These are phyloP conservation scores for Ogataea ganodermae DNA, from an alignment of 805 yeast genomes.

Conservation along the genomic window DNA sequence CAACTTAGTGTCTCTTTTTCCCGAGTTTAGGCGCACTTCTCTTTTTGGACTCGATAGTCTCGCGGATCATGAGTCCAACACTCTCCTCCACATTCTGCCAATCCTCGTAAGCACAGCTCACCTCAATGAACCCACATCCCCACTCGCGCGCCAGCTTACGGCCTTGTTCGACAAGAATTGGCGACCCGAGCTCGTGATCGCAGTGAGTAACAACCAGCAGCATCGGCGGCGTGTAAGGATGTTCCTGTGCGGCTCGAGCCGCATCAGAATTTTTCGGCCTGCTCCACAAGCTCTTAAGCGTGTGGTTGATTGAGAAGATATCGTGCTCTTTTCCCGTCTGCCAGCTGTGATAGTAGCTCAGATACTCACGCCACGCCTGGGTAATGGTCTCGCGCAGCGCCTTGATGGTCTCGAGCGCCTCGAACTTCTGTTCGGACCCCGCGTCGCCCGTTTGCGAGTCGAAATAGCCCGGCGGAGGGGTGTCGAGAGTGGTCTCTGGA, in stretches of 20 bases:
- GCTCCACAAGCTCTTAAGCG: conserved; percentile 61
- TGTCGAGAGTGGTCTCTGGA: conserved; percentile 47
- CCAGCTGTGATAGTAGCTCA: conserved; percentile 57
- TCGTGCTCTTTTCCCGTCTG: conserved; percentile 68
- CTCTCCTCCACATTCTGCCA: conserved; percentile 57
- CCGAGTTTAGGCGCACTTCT: conserved; percentile 9
- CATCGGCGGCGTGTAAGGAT: conserved; percentile 54
- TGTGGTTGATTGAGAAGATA: conserved; percentile 58
- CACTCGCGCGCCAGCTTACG: conserved; percentile 56
- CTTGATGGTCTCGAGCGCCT: conserved; percentile 39
- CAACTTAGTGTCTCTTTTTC: not conserved
- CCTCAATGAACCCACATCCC: conserved; percentile 64
- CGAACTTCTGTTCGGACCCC: conserved; percentile 8
- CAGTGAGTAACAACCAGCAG: conserved; percentile 67
- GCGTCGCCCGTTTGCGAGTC: conserved; percentile 4
- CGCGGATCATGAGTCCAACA: conserved; percentile 58
- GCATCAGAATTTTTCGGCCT: conserved; percentile 13
- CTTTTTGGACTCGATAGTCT: conserved; percentile 47
- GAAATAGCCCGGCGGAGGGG: conserved; percentile 55
- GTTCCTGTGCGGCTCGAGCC: conserved; percentile 8
- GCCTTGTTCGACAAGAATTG: conserved; percentile 60
- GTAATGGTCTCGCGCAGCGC: conserved; percentile 56
- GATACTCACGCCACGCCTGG: conserved; percentile 75
- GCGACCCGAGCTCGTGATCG: conserved; percentile 58
- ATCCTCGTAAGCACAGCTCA: conserved; percentile 50